Percentiles rank a stretch among this genome's conserved stretches.
Evolutionary conservation across 257 asterid species (phyloP).

Genomic region (Linderniella brevidens): DNA sequence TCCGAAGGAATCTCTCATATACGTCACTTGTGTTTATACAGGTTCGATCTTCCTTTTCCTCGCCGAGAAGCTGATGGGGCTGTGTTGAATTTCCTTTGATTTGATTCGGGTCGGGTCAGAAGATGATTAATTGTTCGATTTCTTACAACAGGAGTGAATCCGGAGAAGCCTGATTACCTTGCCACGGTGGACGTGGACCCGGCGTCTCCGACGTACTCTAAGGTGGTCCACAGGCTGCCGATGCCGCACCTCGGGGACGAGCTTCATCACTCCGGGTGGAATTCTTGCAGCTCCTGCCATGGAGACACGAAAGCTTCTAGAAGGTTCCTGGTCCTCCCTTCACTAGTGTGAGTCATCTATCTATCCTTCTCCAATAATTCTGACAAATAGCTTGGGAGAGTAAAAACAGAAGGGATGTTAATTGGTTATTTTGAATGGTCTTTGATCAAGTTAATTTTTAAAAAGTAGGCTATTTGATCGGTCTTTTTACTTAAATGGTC

Average conservation of each 20-base stretch:
- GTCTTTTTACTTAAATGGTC: no score
- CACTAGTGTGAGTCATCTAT: slow-evolving; percentile 44
- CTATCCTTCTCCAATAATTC: slow-evolving; percentile 9
- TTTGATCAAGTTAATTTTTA: no score
- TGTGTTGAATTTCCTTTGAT: not conserved
- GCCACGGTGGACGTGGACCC: slow-evolving; percentile 86
- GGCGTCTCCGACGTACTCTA: slow-evolving; percentile 54
- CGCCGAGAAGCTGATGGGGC: no score
- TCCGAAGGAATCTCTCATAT: slow-evolving; percentile 66
- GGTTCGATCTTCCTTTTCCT: slow-evolving; percentile 18
- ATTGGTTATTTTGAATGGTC: no score
- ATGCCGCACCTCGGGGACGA: slow-evolving; percentile 85
- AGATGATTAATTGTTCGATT: no score
- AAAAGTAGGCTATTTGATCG: no score
- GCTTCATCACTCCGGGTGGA: slow-evolving; percentile 96
- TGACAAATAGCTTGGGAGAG: slow-evolving; percentile 94
- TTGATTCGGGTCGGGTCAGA: slow-evolving; percentile 47
- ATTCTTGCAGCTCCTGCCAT: slow-evolving; percentile 92
- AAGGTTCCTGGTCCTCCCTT: slow-evolving; percentile 75
- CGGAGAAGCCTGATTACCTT: slow-evolving; percentile 77
- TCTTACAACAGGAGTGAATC: no score
- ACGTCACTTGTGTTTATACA: slow-evolving; percentile 74
- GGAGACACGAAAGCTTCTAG: slow-evolving; percentile 63
- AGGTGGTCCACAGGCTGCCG: slow-evolving; percentile 83
- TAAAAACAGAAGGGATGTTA: slow-evolving; percentile 79